Conservation (phyloP, 1,284 basidiomycete species). For the Naganishia liquefaciens region DNA sequence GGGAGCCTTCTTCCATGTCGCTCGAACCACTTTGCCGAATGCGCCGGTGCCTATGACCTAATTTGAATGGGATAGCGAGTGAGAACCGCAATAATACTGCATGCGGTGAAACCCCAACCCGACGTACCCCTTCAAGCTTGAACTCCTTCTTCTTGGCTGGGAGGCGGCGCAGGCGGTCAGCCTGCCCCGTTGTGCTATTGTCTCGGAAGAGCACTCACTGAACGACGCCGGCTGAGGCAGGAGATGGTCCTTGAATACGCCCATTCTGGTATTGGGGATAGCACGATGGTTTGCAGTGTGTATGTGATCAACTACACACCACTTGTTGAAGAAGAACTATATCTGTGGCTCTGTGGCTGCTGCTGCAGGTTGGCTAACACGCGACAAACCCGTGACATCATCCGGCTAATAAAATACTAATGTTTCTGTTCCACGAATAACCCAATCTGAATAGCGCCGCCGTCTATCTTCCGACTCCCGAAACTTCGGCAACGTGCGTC, state of each 20-base stretch:
- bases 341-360: too few species aligned
- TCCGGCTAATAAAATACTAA: too few species aligned
- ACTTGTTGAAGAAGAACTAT: too few species aligned
- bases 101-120: background rate
- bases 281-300: background rate
- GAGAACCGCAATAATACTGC: too few species aligned
- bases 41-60: conserved; percentile 73
- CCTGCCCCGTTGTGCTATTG: background rate
- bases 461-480: too few species aligned
- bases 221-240: conserved; percentile 80
- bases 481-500: too few species aligned
- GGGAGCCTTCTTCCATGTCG: conserved; percentile 58
- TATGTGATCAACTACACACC: too few species aligned
- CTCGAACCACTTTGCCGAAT: conserved; percentile 76
- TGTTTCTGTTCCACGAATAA: too few species aligned
- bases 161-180: background rate
- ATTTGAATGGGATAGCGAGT: background rate
- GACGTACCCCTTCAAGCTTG: conserved; percentile 41
- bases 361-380: too few species aligned
- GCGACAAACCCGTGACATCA: too few species aligned
- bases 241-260: conserved; percentile 53
- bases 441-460: too few species aligned
- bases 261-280: conserved; percentile 11
- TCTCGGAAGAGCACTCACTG: conserved; percentile 37
- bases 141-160: conserved; percentile 69